A percentile compares a stretch with the other conserved stretches of the same genome.
Evolutionary conservation across 169 alveolate species (phyloP).

Genomic region (Babesia bigemina): DNA sequence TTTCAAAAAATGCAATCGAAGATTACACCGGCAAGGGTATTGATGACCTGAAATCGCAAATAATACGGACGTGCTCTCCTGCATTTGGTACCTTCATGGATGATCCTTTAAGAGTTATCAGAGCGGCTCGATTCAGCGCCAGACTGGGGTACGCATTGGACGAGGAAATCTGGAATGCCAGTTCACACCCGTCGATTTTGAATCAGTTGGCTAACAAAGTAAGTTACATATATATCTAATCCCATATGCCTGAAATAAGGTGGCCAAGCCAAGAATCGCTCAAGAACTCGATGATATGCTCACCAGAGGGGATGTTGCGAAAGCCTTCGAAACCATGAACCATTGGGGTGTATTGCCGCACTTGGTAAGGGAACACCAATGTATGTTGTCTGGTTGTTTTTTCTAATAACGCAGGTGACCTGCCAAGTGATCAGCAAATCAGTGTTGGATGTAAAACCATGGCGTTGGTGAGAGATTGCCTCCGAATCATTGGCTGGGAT

Average conservation of each 20-base stretch:
- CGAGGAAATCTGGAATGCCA: conserved; percentile 32
- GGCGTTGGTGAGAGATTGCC: conserved; percentile 28
- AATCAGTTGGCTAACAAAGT: conserved; percentile 55
- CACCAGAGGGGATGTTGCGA: conserved; percentile 40
- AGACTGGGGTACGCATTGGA: conserved; percentile 48
- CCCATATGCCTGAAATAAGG: conserved; percentile 14
- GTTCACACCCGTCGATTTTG: conserved; percentile 35
- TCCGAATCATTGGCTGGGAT: conserved; percentile 3
- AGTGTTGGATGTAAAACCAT: conserved; percentile 34
- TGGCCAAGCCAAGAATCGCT: conserved; percentile 60
- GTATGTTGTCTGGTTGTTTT: not conserved
- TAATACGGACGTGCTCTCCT: conserved; percentile 93
- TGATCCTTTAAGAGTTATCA: conserved; percentile 96
- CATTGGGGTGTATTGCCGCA: conserved; percentile 19
- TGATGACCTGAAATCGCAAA: conserved; percentile 86
- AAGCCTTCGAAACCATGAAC: conserved; percentile 43
- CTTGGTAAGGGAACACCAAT: conserved; percentile 19
- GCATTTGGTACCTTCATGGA: conserved; percentile 93
- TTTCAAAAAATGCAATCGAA: conserved; percentile 90
- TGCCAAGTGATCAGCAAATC: conserved; percentile 42
- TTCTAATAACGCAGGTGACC: conserved; percentile 4
- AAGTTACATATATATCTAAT: not conserved
- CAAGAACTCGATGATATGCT: conserved; percentile 65
- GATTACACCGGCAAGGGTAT: conserved; percentile 93
- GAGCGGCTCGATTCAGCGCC: conserved; percentile 93